Base-by-base conservation (phyloP, 2,329 filamentous ascomycete species). In the Fusarium humuli region DNA sequence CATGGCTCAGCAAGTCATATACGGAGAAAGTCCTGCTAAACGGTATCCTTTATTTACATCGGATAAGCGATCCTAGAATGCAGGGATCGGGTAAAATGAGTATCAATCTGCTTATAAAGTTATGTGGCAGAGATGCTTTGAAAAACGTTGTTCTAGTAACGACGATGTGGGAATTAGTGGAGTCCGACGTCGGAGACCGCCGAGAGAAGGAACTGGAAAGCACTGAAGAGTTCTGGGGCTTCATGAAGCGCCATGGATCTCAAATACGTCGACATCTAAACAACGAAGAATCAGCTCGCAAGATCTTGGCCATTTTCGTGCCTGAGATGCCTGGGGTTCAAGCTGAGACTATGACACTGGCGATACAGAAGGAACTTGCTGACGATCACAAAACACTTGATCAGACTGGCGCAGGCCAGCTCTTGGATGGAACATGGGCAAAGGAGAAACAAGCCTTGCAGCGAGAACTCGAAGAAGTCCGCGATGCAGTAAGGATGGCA, bases 1-100 rank as follows among this genome's bases (percentile, higher is more conserved):
- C 16, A 13, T 63, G 42, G 14, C 34, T 66, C 2, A 50, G 59
- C 6, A 27, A 63, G 20, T 58, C 48, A 6, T 63, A 66, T 6
- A n/a, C 55, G 10, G n/a, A 63, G 13, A 55, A 66, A 13, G 37
- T 59, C 5, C 12, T 53, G 9, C 32, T 66, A 4, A 27, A 48
- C 13, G 63, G 63, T 2, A 58, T 66, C 16, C 12, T 66, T 5
- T 66, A 63, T 6, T 59, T 66, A 3, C 63, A 63, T 29, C 55
- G 54, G 0, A 66, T 66, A 16, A 49, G 59, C 13, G 59, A 66
- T 18, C 44, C 44, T 30, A 16, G 34, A 7, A 11, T 57, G 34
- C 32, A 34, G 3, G 55, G 34, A 23, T 57, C 29, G 9, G 47
- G 46, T 16, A 22, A 13, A 6, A 52, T 41, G 23, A 57, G 42